phyloP scores from a whole-genome alignment of 78 protist genomes.

The Ministeria vibrans region DNA sequence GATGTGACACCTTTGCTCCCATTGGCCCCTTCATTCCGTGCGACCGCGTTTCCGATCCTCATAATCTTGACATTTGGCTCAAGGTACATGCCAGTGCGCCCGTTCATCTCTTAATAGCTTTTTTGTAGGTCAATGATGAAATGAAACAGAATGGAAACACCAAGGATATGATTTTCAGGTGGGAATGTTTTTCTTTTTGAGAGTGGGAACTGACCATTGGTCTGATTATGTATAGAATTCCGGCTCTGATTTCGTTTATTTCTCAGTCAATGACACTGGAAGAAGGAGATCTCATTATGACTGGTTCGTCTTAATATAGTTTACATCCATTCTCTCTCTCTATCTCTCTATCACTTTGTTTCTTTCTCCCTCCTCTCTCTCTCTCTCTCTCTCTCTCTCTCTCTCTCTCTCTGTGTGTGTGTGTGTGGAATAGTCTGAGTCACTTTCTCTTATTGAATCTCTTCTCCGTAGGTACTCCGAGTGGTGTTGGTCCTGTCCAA shows the following conservation, averaged over 20 bases:
- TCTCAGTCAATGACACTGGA: not conserved
- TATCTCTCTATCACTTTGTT: too few species aligned
- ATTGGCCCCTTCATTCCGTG: not conserved
- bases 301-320: not conserved
- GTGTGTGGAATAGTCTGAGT: not conserved
- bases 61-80: not conserved
- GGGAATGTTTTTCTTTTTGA: too few species aligned
- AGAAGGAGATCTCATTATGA: not conserved
- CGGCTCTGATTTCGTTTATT: not conserved
- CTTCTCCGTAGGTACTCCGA: not conserved
- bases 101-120: too few species aligned
- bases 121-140: slow-evolving; percentile 20
- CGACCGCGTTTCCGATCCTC: not conserved
- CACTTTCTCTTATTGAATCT: not conserved
- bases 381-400: not conserved
- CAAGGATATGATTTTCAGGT: slow-evolving; percentile 28
- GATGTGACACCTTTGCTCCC: slow-evolving; percentile 33
- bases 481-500: not conserved
- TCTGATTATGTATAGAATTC: too few species aligned
- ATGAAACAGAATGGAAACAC: slow-evolving; percentile 21
- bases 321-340: not conserved
- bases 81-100: too few species aligned
- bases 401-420: not conserved
- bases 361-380: too few species aligned
- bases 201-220: too few species aligned